Evolutionary conservation across 164 flowering plant species (phyloP).

Genomic region (Vitis rupestris): DNA sequence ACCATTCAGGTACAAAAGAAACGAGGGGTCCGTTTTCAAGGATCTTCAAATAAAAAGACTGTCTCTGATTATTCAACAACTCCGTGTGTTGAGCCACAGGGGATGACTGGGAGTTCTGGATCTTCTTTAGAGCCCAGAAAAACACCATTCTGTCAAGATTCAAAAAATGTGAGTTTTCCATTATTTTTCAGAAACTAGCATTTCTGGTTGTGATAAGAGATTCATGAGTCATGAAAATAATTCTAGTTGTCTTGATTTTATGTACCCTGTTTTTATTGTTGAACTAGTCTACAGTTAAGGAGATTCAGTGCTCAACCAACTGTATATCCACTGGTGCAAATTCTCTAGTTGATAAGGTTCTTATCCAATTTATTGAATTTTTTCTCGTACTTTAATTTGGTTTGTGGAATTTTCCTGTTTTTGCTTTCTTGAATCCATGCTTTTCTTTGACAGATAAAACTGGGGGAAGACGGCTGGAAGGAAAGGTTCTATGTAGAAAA

Average conservation of each 20-base stretch:
- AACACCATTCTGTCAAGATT: neutral
- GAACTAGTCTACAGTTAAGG: slow-evolving; percentile 2
- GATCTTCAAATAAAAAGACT: neutral
- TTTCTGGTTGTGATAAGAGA: neutral
- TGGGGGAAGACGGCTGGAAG: slow-evolving; percentile 45
- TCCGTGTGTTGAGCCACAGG: neutral
- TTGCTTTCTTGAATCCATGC: neutral
- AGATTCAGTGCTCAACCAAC: slow-evolving; percentile 6
- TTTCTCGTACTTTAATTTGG: neutral
- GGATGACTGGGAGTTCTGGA: too few species aligned
- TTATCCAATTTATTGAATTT: neutral
- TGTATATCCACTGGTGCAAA: slow-evolving; percentile 3
- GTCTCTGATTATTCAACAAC: neutral
- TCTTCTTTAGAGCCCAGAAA: too few species aligned
- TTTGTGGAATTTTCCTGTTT: neutral
- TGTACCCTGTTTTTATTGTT: neutral
- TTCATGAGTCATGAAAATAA: neutral
- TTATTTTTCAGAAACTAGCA: neutral
- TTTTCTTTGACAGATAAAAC: slow-evolving; percentile 26
- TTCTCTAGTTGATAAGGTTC: slow-evolving; percentile 24
- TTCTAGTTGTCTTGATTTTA: neutral
- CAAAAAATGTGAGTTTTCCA: slow-evolving; percentile 11
- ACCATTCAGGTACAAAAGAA: slow-evolving; percentile 17
- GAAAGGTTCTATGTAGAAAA: slow-evolving; percentile 38
- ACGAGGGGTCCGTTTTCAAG: neutral